phyloP scores from a whole-genome alignment of 176 grass and related monocot genomes.

The Zizania latifolia region DNA sequence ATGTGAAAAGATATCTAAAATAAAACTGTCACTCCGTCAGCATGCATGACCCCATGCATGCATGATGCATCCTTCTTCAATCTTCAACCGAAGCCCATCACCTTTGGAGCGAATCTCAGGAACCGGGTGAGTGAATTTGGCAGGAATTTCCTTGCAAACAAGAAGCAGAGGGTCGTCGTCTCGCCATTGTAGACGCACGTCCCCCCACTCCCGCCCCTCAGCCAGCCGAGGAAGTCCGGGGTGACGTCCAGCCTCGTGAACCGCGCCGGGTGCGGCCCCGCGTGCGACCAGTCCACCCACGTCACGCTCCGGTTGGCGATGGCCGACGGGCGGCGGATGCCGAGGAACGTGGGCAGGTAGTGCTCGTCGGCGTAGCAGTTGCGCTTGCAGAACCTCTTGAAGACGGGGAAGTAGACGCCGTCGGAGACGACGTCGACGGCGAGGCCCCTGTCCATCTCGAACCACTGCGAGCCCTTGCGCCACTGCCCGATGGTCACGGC shows the following conservation, averaged over 20 bases:
- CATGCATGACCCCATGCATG: too few relatives aligned
- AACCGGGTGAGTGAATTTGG: constrained; percentile 63
- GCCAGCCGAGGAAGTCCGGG: constrained; percentile 42
- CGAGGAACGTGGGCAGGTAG: constrained; percentile 55
- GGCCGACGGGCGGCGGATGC: background rate
- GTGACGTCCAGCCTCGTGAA: constrained; percentile 55
- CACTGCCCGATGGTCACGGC: constrained; percentile 26
- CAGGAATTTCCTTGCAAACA: constrained; percentile 68
- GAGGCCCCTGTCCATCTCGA: constrained; percentile 49
- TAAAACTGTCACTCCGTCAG: too few relatives aligned
- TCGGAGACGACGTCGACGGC: constrained; percentile 41
- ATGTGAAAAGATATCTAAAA: background rate
- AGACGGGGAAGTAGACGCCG: constrained; percentile 41
- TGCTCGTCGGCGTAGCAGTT: constrained; percentile 77
- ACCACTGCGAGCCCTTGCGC: constrained; percentile 81
- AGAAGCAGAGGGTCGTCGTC: constrained; percentile 47
- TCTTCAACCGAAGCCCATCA: constrained; percentile 55
- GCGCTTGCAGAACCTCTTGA: constrained; percentile 34
- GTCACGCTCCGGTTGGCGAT: constrained; percentile 37
- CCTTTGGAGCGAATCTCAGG: constrained; percentile 58
- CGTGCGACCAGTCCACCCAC: constrained; percentile 74
- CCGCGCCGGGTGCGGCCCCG: constrained; percentile 49
- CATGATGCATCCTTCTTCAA: too few relatives aligned
- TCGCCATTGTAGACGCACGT: constrained; percentile 52
- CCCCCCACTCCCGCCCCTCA: constrained; percentile 37